Percentiles rank a stretch among this genome's conserved stretches.
Evolutionary conservation across 129 eudicot species (phyloP).

Genomic region (Flaveria bidentis): DNA sequence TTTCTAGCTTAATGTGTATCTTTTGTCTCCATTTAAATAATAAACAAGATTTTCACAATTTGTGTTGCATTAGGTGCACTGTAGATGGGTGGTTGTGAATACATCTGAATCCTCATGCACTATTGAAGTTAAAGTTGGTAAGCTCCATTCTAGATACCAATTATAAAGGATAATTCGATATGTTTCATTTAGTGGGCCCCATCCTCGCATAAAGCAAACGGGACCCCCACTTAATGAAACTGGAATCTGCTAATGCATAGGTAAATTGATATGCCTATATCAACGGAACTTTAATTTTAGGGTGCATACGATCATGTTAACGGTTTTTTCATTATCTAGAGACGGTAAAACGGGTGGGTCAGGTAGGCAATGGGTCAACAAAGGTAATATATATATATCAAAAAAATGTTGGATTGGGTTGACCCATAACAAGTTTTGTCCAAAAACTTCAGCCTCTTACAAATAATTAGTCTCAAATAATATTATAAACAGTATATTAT

Average conservation of each 20-base stretch:
- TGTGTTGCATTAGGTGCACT: conserved; percentile 67
- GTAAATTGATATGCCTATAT: not conserved
- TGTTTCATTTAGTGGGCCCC: conserved; percentile 2
- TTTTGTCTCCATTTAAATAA: not conserved
- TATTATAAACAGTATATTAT: not conserved
- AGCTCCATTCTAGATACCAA: conserved; percentile 22
- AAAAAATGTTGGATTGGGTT: not conserved
- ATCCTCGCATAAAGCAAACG: not conserved
- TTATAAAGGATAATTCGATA: not conserved
- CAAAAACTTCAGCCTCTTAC: not conserved
- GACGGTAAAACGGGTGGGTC: not conserved
- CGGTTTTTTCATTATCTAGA: not conserved
- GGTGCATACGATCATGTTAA: not conserved
- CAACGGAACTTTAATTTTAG: not conserved
- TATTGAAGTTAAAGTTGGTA: conserved; percentile 79
- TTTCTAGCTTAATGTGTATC: not conserved
- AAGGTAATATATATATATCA: not conserved
- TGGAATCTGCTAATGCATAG: not conserved
- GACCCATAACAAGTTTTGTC: not conserved
- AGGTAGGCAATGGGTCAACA: not conserved
- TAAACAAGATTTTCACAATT: not conserved
- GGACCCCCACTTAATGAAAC: not conserved
- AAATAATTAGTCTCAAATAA: not conserved
- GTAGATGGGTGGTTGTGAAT: conserved; percentile 68
- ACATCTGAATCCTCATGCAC: conserved; percentile 68